A percentile compares a stretch with the other conserved stretches of the same genome.
Evolutionary conservation across 1,284 basidiomycete species (phyloP).

Genomic region (Boletus smithii): DNA sequence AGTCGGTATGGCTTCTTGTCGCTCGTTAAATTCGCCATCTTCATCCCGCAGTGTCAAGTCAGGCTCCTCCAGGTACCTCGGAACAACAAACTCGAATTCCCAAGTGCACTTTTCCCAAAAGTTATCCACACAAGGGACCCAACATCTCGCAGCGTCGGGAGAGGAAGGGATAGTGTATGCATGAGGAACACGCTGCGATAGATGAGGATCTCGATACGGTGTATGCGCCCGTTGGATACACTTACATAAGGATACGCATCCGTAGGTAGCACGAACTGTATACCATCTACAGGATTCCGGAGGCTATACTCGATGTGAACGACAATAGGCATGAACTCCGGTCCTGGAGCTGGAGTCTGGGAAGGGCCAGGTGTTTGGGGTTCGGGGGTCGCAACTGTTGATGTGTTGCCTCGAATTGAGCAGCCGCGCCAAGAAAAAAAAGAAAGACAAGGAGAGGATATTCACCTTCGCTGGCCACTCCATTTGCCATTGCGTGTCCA

Average conservation of each 20-base stretch:
- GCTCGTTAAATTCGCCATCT: slow-evolving; percentile 51
- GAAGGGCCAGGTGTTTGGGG: slow-evolving; percentile 64
- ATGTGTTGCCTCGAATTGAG: slow-evolving; percentile 10
- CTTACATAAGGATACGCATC: slow-evolving; percentile 83
- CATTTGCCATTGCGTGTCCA: slow-evolving; percentile 39
- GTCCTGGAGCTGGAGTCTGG: slow-evolving; percentile 42
- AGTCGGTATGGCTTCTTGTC: slow-evolving; percentile 65
- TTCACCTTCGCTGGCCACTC: slow-evolving; percentile 48
- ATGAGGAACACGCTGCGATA: slow-evolving; percentile 80
- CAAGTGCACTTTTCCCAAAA: slow-evolving; percentile 97
- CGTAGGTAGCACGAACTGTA: slow-evolving; percentile 80
- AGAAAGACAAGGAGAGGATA: slow-evolving; percentile 2
- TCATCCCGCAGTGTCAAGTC: slow-evolving; percentile 46
- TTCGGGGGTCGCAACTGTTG: slow-evolving; percentile 69
- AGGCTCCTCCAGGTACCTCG: slow-evolving; percentile 75
- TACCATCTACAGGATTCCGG: slow-evolving; percentile 78
- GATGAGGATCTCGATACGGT: slow-evolving; percentile 25
- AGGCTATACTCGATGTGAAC: slow-evolving; percentile 80
- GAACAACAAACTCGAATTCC: slow-evolving; percentile 97
- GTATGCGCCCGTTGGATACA: slow-evolving; percentile 18
- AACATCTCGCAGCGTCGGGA: slow-evolving; percentile 88
- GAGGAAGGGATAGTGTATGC: slow-evolving; percentile 88
- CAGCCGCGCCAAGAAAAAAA: neutral
- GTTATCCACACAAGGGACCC: slow-evolving; percentile 96
- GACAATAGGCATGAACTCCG: slow-evolving; percentile 76